These are phyloP conservation scores for Lotus japonicus DNA, from an alignment of 306 rosid species.

Conservation along the genomic window DNA sequence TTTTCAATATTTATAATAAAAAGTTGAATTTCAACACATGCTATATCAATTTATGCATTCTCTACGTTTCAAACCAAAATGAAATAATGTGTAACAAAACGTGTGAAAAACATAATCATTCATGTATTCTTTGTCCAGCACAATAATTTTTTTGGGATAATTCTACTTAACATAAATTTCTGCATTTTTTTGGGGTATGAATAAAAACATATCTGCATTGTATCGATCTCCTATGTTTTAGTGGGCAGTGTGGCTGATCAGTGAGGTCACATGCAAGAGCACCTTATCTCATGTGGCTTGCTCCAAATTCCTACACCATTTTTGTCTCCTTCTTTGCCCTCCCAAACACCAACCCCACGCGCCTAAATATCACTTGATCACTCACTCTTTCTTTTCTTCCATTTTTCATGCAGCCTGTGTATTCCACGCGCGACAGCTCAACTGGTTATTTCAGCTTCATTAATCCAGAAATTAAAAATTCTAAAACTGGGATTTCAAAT, in stretches of 20 bases:
- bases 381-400: not conserved
- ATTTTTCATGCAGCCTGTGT: not conserved
- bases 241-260: slow-evolving; percentile 38
- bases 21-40: too few species aligned
- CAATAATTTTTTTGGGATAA: too few species aligned
- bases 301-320: slow-evolving; percentile 20
- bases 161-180: too few species aligned
- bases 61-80: too few species aligned
- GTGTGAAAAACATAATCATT: too few species aligned
- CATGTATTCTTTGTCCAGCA: too few species aligned
- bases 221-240: slow-evolving; percentile 11
- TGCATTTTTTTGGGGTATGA: not conserved
- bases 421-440: slow-evolving; percentile 1
- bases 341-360: slow-evolving; percentile 16
- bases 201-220: not conserved
- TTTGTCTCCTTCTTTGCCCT: slow-evolving; percentile 17
- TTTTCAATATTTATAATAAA: too few species aligned
- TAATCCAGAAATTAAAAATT: not conserved
- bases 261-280: slow-evolving; percentile 37
- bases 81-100: too few species aligned
- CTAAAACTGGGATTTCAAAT: not conserved
- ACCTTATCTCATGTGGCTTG: slow-evolving; percentile 33
- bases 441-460: not conserved
- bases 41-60: too few species aligned
- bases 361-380: slow-evolving; percentile 4